phyloP scores from a whole-genome alignment of 192 early-diverging fungal genomes.

The Linnemannia exigua region DNA sequence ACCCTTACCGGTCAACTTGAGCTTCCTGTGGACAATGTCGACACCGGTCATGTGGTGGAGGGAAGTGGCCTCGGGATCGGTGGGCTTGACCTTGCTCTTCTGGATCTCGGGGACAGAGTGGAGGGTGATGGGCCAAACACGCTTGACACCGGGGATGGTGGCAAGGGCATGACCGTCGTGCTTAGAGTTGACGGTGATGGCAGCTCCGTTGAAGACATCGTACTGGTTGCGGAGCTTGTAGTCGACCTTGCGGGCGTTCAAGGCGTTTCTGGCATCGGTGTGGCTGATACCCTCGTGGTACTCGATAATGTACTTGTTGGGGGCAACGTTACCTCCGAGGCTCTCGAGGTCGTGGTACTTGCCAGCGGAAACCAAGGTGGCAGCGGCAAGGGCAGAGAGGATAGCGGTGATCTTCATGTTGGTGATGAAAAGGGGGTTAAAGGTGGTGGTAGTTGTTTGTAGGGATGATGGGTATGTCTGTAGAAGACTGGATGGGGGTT shows the following conservation, averaged over 20 bases:
- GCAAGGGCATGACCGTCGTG: constrained; percentile 41
- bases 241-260: constrained; percentile 34
- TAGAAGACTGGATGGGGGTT: constrained; percentile 19
- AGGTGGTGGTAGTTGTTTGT: no score
- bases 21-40: constrained; percentile 45
- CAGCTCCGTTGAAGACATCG: constrained; percentile 61
- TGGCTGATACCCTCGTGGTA: constrained; percentile 21
- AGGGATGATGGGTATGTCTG: background rate
- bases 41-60: constrained; percentile 63
- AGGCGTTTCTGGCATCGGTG: constrained; percentile 15
- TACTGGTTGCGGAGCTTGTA: constrained; percentile 61
- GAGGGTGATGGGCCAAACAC: constrained; percentile 63
- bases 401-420: constrained; percentile 41
- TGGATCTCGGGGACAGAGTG: constrained; percentile 28
- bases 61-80: constrained; percentile 33
- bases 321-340: constrained; percentile 10
- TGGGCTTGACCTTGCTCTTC: constrained; percentile 24
- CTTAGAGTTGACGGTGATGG: constrained; percentile 50
- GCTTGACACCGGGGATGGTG: constrained; percentile 46
- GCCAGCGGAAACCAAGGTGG: constrained; percentile 37
- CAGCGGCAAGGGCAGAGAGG: constrained; percentile 40
- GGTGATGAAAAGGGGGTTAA: background rate
- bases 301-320: constrained; percentile 38
- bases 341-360: constrained; percentile 21
- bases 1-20: constrained; percentile 54